Conservation (phyloP, 129 eudicot genomes). For the Mikania micrantha region DNA sequence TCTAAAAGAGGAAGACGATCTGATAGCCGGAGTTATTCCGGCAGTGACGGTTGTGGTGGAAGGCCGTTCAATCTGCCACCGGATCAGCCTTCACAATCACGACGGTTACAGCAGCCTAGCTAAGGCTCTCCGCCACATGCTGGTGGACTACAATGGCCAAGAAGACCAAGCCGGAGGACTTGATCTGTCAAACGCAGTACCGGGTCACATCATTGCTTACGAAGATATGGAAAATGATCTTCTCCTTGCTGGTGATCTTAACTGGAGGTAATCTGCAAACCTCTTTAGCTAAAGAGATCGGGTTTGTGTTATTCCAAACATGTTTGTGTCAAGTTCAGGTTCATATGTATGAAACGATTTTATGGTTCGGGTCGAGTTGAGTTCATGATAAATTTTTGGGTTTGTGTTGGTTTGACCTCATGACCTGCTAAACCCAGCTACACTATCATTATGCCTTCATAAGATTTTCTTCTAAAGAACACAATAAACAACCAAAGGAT, state of each 20-base stretch:
- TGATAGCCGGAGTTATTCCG: constrained; percentile 48
- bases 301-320: too few relatives aligned
- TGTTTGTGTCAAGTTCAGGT: too few relatives aligned
- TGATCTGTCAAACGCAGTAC: constrained; percentile 79
- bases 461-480: too few relatives aligned
- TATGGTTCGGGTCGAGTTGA: too few relatives aligned
- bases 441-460: too few relatives aligned
- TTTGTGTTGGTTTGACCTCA: too few relatives aligned
- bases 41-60: constrained; percentile 88
- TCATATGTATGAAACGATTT: too few relatives aligned
- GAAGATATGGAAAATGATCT: constrained; percentile 95
- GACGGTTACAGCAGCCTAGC: constrained; percentile 71
- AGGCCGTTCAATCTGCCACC: constrained; percentile 89
- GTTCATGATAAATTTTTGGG: too few relatives aligned
- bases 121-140: constrained; percentile 62
- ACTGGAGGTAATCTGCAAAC: constrained; percentile 72
- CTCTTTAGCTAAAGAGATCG: too few relatives aligned
- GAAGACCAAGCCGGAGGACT: constrained; percentile 5
- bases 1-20: constrained; percentile 40
- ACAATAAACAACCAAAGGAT: too few relatives aligned
- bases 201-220: constrained; percentile 85
- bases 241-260: constrained; percentile 89
- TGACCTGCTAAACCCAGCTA: too few relatives aligned
- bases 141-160: constrained; percentile 30
- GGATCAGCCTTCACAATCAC: constrained; percentile 73